Evolutionary conservation across 768 basidiomycete species (phyloP), one percentile per base, ranked within the genome.

Genomic region (Cyclocybe cylindracea): DNA sequence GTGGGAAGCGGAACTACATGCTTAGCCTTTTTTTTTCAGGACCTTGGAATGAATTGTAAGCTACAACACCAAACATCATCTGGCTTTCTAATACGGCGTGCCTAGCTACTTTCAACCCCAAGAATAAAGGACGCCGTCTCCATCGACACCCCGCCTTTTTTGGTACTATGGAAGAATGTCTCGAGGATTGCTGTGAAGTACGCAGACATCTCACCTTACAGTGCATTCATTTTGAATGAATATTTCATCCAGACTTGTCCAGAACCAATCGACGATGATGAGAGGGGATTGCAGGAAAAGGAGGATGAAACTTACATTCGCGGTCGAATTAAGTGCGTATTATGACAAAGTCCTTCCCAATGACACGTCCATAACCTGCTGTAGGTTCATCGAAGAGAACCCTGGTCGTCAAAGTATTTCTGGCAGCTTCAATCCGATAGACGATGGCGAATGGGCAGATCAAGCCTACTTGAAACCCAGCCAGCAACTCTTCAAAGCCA

Each of bases 141-240:
- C 84, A 86, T 69, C 80, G 83, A 31, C 83, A 86, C 55, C 77
- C 80, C 7, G 83, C 83, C 1, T 85, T 83, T 65, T 84, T 85
- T 53, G 84, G 84, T 5, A 80, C 74, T 0, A 74, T 80, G 60
- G 59, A 73, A 46, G 83, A 86, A 51, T 79, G 78, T 43, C 48
- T 85, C 14, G 81, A 79, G 52, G 85, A 85, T 47, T 84, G 83
- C 54, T 86, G 84, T 63, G 82, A 82, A 72, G 82, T 81, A 53
- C 7, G 54, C 13, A 8, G 8, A 9, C 10, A n/a, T 19, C 9
- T 10, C 7, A 34, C 32, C 13, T 11, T 10, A 1, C 9, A n/a
- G 43, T 10, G 11, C 29, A 35, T 5, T 47, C 39, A 16, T 39
- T 7, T 8, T 13, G 11, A 41, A 31, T 16, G 14, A 9, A 19